Evolutionary conservation across 495 filamentous ascomycete species (phyloP).

Genomic region (Diplogelasinospora grovesii): DNA sequence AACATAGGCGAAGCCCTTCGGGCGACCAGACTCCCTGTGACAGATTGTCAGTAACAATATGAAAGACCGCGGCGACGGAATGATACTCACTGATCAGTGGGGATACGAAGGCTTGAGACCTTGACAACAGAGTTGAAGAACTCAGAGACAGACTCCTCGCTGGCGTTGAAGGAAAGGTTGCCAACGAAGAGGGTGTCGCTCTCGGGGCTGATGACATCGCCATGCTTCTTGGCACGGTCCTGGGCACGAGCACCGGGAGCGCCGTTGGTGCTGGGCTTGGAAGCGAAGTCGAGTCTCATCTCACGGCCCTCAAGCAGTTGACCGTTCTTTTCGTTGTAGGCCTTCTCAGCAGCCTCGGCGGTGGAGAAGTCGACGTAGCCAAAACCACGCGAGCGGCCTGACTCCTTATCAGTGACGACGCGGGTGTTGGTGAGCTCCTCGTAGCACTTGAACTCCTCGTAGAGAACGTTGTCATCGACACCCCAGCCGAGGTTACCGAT

Average conservation of each 20-base stretch:
- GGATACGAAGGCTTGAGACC: conserved; percentile 76
- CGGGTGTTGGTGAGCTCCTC: conserved; percentile 69
- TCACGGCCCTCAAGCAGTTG: conserved; percentile 74
- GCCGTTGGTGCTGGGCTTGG: conserved; percentile 52
- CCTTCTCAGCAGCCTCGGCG: conserved; percentile 63
- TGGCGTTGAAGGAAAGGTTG: conserved; percentile 81
- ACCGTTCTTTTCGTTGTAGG: conserved; percentile 73
- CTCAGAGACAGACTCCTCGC: conserved; percentile 66
- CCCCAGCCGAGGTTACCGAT: conserved; percentile 94
- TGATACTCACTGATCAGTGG: conserved; percentile 65
- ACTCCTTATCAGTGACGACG: conserved; percentile 77
- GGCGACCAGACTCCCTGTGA: conserved; percentile 68
- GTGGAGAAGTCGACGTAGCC: conserved; percentile 90
- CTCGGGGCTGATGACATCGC: conserved; percentile 67
- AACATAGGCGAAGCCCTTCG: conserved; percentile 95
- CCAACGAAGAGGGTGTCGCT: conserved; percentile 90
- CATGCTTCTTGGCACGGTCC: conserved; percentile 66
- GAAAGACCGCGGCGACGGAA: background rate
- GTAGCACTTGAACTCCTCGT: conserved; percentile 76
- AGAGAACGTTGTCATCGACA: conserved; percentile 85
- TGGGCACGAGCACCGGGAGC: conserved; percentile 51
- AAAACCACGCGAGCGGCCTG: conserved; percentile 86
- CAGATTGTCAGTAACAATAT: conserved; percentile 29
- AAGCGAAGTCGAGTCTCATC: conserved; percentile 86
- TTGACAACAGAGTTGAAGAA: conserved; percentile 65